These are phyloP conservation scores for Leucoagaricus sp. DNA, from an alignment of 1,284 basidiomycete species.

Conservation along the genomic window DNA sequence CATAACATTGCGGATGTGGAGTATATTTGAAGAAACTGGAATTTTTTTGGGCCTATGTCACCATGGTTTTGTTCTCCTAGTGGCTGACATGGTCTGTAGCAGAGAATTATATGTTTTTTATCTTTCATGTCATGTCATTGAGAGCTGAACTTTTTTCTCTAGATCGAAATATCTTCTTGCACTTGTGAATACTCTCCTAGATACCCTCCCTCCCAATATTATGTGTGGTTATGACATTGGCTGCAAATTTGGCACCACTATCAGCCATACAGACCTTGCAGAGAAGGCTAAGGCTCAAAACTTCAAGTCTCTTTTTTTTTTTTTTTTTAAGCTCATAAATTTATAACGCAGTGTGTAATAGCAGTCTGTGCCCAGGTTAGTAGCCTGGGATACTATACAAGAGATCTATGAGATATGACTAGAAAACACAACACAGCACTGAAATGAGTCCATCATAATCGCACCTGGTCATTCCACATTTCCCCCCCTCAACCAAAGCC, in stretches of 20 bases:
- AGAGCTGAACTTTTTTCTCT: too few relatives aligned
- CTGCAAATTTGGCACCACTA: slow-evolving; percentile 21
- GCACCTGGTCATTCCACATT: too few relatives aligned
- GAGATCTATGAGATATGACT: too few relatives aligned
- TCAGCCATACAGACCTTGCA: slow-evolving; percentile 19
- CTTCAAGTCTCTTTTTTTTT: slow-evolving; percentile 24
- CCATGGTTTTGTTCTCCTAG: slow-evolving; percentile 19
- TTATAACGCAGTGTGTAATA: too few relatives aligned
- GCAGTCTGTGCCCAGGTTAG: too few relatives aligned
- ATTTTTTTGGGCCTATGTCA: slow-evolving; percentile 29
- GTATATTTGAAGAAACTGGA: slow-evolving; percentile 32
- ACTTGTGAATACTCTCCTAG: slow-evolving; percentile 27
- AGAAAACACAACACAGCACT: too few relatives aligned
- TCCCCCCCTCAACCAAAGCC: too few relatives aligned
- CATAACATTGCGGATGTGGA: slow-evolving; percentile 28
- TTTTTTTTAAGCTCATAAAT: too few relatives aligned
- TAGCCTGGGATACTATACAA: too few relatives aligned
- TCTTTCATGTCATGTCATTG: too few relatives aligned
- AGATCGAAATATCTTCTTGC: too few relatives aligned
- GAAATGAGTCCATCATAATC: too few relatives aligned
- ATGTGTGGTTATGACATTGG: slow-evolving; percentile 30
- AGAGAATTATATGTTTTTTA: slow-evolving; percentile 32
- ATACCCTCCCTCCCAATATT: slow-evolving; percentile 25
- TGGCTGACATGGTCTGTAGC: slow-evolving; percentile 25
- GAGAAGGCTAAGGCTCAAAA: not conserved